Evolutionary conservation across 148 eudicot genomes (phyloP), one percentile per base, ranked within the genome.

Genomic region (Cornus suecica): DNA sequence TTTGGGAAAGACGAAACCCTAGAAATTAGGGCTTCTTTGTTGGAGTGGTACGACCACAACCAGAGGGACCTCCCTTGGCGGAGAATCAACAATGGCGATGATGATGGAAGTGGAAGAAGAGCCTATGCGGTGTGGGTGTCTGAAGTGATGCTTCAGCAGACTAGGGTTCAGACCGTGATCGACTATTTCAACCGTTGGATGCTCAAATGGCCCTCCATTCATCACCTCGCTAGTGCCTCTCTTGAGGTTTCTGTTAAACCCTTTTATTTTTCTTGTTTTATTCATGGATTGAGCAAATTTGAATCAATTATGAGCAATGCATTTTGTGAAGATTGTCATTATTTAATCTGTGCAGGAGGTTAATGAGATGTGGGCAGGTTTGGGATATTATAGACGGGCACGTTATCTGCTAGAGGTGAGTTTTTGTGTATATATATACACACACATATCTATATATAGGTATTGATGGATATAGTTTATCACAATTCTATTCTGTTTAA

Each of bases 331-430:
- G 2, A 1, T 27, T 9, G 16, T 64, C 48, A 24, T 29, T n/a
- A n/a, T 1, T 23, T 27, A 26, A 20, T 75, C 64, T 77, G 22
- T 80, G 86, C 87, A 94, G 99, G 99, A 92, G 87, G 99, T 94
- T 31, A 94, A 94, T 89, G 97, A 92, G 74, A 89, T 91, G 94
- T 94, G 99, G 99, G 97, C 99, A 62, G 99, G 99, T 67, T 89
- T 94, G 86, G 99, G 99, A 30, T 94, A 94, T 72, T 94, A 94
- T 75, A 89, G 99, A 80, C 85, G 99, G 25, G 99, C 96, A 29
- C 84, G 89, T 37, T 94, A 76, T 82, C 84, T 94, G 81, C 88
- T 94, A 56, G 97, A 94, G 97, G 98, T 92, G 34, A 69, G 82
- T 16, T 69, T 29, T 68, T 26, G 34, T n/a, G 64, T 8, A 14